phyloP scores from a whole-genome alignment of 805 yeast genomes.

The Barnettozyma salicaria region DNA sequence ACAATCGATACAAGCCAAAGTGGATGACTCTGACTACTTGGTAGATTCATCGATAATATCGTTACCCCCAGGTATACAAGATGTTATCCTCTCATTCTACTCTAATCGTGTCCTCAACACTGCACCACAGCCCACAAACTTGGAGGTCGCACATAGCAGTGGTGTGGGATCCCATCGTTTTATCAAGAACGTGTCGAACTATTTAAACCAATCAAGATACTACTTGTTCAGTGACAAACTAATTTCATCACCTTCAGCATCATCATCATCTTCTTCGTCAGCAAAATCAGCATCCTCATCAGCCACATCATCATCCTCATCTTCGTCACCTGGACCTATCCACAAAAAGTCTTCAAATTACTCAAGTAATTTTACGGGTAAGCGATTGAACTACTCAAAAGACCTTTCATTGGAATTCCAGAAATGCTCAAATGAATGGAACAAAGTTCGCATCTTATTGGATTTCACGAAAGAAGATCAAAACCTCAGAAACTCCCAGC shows the following conservation, averaged over 20 bases:
- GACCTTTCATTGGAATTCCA: constrained; percentile 13
- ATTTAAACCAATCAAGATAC: constrained; percentile 10
- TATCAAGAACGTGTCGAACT: constrained; percentile 8
- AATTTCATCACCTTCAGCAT: neutral
- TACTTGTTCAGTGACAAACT: constrained; percentile 1
- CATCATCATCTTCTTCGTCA: neutral
- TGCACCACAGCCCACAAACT: neutral
- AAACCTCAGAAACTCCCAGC: neutral
- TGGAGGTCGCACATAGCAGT: neutral
- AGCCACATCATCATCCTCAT: neutral
- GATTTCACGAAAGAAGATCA: constrained; percentile 37
- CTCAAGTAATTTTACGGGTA: neutral
- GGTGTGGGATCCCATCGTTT: constrained; percentile 9
- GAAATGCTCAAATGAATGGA: constrained; percentile 14
- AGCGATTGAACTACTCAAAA: constrained; percentile 1
- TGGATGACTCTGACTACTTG: constrained; percentile 17
- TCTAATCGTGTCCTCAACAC: constrained; percentile 14
- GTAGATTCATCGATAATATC: constrained; percentile 17
- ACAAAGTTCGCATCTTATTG: constrained; percentile 5
- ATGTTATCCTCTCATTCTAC: constrained; percentile 25
- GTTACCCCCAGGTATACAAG: constrained; percentile 30
- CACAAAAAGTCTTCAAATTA: neutral
- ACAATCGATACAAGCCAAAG: constrained; percentile 8
- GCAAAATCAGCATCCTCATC: neutral
- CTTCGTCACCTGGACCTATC: too few species aligned